These are phyloP conservation scores for Rickenella mellea DNA, from an alignment of 768 basidiomycete genomes.

Conservation along the genomic window DNA sequence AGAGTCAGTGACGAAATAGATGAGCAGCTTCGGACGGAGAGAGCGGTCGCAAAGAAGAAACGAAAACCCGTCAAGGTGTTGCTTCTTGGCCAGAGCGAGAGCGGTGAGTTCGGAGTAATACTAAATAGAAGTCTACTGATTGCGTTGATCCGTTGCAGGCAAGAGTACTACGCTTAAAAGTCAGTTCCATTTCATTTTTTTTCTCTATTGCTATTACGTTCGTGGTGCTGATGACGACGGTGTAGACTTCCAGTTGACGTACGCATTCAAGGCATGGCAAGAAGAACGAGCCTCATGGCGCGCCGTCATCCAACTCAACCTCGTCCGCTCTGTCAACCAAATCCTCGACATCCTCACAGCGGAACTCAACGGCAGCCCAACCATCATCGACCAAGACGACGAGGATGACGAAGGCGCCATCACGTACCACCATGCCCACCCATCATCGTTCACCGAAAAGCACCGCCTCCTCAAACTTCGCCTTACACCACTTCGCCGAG, in stretches of 20 bases:
- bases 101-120: constrained; percentile 42
- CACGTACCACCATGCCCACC: background rate
- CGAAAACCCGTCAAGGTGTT: constrained; percentile 66
- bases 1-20: constrained; percentile 67
- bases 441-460: constrained; percentile 43
- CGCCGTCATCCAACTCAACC: constrained; percentile 68
- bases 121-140: no score
- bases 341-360: constrained; percentile 48
- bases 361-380: constrained; percentile 32
- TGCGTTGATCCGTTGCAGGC: constrained; percentile 21
- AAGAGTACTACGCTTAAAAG: constrained; percentile 79
- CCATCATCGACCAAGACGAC: constrained; percentile 4
- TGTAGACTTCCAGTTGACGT: constrained; percentile 74
- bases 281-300: constrained; percentile 67
- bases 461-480: constrained; percentile 51
- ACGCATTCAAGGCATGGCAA: constrained; percentile 60
- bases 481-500: constrained; percentile 44
- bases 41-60: constrained; percentile 45
- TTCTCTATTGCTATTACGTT: constrained; percentile 8
- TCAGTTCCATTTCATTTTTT: constrained; percentile 19
- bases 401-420: background rate
- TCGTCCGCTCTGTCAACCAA: constrained; percentile 62
- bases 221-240: no score
- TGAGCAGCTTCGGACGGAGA: constrained; percentile 58
- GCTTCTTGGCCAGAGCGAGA: constrained; percentile 65